Percentiles rank a stretch among this genome's conserved stretches.
Conservation (phyloP, 108 stramenopile genomes). For the Schizochytrium sp. region DNA sequence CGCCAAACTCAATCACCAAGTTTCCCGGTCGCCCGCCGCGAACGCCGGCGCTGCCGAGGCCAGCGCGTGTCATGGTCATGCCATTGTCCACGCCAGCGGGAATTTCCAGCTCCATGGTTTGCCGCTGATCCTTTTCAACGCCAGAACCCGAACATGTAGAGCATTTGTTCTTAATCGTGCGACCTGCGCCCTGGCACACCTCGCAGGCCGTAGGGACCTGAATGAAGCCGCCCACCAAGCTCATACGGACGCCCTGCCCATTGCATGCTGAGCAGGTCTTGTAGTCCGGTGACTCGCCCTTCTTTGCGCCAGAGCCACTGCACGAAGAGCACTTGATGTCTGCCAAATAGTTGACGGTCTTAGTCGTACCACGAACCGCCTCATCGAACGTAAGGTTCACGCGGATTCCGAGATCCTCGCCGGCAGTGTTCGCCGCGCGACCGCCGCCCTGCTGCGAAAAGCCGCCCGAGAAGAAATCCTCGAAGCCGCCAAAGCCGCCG, state of each 20-base stretch:
- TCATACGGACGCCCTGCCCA: slow-evolving; percentile 15
- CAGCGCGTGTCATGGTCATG: slow-evolving; percentile 72
- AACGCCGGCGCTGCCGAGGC: slow-evolving; percentile 84
- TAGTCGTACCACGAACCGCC: slow-evolving; percentile 69
- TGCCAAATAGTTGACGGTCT: background rate
- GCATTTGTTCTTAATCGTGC: slow-evolving; percentile 1
- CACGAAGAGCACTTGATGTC: slow-evolving; percentile 34
- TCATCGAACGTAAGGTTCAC: slow-evolving; percentile 74
- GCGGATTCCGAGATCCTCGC: slow-evolving; percentile 74
- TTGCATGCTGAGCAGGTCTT: slow-evolving; percentile 20
- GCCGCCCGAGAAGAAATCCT: background rate
- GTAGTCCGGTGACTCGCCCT: slow-evolving; percentile 13
- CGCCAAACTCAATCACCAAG: slow-evolving; percentile 74
- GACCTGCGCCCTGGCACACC: background rate
- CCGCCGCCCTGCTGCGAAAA: background rate
- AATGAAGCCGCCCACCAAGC: background rate
- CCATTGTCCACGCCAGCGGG: slow-evolving; percentile 88
- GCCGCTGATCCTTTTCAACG: slow-evolving; percentile 59
- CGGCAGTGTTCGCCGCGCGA: slow-evolving; percentile 35
- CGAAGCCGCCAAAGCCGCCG: background rate
- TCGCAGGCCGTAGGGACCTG: background rate
- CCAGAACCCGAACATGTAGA: slow-evolving; percentile 36
- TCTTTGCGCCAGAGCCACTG: background rate
- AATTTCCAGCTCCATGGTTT: slow-evolving; percentile 69
- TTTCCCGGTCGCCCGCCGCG: slow-evolving; percentile 74